Evolutionary conservation across 1,284 basidiomycete genomes (phyloP), one percentile per base, ranked within the genome.

Genomic region (Volvariella surrecta): DNA sequence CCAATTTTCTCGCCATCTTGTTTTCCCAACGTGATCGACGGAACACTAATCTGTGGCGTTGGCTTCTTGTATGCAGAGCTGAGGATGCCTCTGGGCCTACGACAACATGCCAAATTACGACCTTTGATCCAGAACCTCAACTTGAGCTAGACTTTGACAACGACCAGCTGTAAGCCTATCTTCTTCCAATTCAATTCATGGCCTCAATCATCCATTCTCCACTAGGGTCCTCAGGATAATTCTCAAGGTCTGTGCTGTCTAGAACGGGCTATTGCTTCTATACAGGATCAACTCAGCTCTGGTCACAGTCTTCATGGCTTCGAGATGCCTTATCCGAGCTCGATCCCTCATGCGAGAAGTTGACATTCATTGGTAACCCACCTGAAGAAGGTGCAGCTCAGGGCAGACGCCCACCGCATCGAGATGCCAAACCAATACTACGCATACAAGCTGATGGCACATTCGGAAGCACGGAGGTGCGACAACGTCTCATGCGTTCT

Each of bases 261-360:
- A 37, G 10, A 9, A 2, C n/a, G 3, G 19, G 20, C 16, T 24
- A 7, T 4, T 35, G 17, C 16, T 34, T 18, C 24, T 6, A 6
- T 9, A 17, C 19, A 30, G 19, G 24, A 11, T n/a, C 4, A 28
- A n/a, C 31, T 40, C 16, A 13, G 20, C 30, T 28, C 30, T 41
- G 6, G 24, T 28, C 24, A 2, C 55, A 89, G 85, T 93, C 91
- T 9, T 89, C 84, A 4, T 93, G 89, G 89, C 79, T 96, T 32
- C 80, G 86, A 39, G 90, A 94, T 50, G 91, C 92, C 0, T 73
- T 96, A n/a, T 81, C 82, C 11, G 92, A 95, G 58, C 70, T 95
- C 11, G 91, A 94, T 50, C 74, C 88, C 7, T 82, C 86, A 0
- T 90, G 84, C 55, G 81, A 88, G 34, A 85, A 81, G 48, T 69